Evolutionary conservation across 805 yeast species (phyloP), one percentile per base, ranked within the genome.

Genomic region (Lachancea sp.): DNA sequence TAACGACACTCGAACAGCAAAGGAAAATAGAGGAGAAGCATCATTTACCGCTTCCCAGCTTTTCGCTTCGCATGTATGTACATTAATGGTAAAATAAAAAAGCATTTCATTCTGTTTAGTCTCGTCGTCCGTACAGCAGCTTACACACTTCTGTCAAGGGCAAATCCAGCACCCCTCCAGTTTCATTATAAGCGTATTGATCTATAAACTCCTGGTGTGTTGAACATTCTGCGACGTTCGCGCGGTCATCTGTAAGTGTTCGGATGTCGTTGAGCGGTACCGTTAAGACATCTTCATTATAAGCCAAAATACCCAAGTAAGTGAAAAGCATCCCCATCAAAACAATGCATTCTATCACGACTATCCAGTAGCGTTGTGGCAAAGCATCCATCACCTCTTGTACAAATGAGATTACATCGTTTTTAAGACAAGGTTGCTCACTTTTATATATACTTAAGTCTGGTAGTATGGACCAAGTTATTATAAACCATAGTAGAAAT

Each of bases 331-430:
- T 81, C 10, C 73, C 61, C 73, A 86, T 78, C 26, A 91, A 65
- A 4, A 82, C 72, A 52, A 77, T 78, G 12, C 86, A 72, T 3
- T 96, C 95, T 2, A 85, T 62, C 1, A 87, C 85, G 30, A 85
- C 59, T 2, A 95, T 82, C 99, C 98, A 93, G 81, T 90, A 85
- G 52, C 95, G 72, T 27, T 91, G 85, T 0, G 98, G 98, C 81
- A 89, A 55, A 74, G 77, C 16, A 83, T 77, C 15, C 79, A 81
- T 26, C 78, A 52, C 8, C 55, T 54, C 46, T 78, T 72, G 35
- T 84, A 73, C 30, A 75, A 39, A 43, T 4, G 31, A 17, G 13
- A 43, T 36, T 19, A 42, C 33, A 17, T 42, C 55, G n/a, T 57
- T 49, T 32, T 77, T 45, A 18, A 35, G 22, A 16, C 43, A 48